Conservation (phyloP, 768 basidiomycete genomes). For the Kwoniella heveanensis region DNA sequence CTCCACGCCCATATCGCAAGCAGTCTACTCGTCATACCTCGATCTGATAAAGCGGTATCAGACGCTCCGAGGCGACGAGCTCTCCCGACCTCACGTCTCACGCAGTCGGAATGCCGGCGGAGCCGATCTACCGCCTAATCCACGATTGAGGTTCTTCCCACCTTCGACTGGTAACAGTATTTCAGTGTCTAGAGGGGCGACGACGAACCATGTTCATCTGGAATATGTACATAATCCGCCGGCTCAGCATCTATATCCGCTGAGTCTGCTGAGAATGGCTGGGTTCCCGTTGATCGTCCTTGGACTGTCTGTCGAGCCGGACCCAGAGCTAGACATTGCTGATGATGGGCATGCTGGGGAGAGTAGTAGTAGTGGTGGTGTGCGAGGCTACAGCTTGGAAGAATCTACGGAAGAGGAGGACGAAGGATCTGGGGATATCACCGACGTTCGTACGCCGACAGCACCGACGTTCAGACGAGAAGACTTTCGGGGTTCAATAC, state of each 20-base stretch:
- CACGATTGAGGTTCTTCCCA: conserved; percentile 71
- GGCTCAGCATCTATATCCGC: conserved; percentile 66
- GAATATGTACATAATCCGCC: conserved; percentile 75
- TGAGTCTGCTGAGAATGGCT: conserved; percentile 68
- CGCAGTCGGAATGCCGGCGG: conserved; percentile 52
- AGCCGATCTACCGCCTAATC: conserved; percentile 3
- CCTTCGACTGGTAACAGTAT: conserved; percentile 63
- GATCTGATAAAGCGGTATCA: conserved; percentile 79
- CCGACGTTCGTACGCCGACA: conserved; percentile 28
- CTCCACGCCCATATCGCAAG: conserved; percentile 66
- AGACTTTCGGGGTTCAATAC: conserved; percentile 3
- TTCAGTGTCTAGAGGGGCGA: conserved; percentile 49
- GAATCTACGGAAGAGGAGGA: conserved; percentile 28
- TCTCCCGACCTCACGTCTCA: conserved; percentile 63
- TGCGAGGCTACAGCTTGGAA: conserved; percentile 32
- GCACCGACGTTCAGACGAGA: conserved; percentile 20
- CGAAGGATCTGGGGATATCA: conserved; percentile 28
- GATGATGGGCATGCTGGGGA: conserved; percentile 29
- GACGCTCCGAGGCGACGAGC: conserved; percentile 65
- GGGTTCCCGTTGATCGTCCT: conserved; percentile 83
- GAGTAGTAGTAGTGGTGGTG: conserved; percentile 44
- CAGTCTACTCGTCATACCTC: conserved; percentile 74
- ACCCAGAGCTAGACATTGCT: conserved; percentile 43
- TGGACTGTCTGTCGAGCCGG: conserved; percentile 72
- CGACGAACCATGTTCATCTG: conserved; percentile 79